phyloP scores from a whole-genome alignment of 108 stramenopile species.

The Skeletonema menzelii region DNA sequence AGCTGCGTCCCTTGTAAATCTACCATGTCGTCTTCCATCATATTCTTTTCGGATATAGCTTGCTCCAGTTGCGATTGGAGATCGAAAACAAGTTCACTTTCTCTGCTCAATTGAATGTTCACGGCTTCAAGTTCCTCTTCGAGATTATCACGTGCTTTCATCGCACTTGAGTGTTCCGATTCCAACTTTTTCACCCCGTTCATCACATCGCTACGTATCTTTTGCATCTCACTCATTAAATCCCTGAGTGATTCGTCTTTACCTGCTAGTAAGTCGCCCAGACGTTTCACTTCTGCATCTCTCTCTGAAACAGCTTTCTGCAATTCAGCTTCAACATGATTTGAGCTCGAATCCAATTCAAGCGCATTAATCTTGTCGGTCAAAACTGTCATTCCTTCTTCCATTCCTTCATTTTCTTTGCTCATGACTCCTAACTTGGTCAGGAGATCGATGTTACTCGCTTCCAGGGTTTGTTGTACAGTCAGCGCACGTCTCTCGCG shows the following conservation, averaged over 20 bases:
- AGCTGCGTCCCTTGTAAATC: constrained; percentile 7
- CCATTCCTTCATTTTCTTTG: constrained; percentile 1
- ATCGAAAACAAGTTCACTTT: not conserved
- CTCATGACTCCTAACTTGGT: not conserved
- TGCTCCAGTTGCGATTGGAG: not conserved
- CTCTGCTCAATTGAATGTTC: not conserved
- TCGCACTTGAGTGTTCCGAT: not conserved
- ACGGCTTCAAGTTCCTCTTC: not conserved
- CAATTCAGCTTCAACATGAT: not conserved
- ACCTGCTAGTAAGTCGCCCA: not conserved
- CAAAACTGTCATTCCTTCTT: not conserved
- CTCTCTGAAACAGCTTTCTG: not conserved
- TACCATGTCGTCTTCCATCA: constrained; percentile 2
- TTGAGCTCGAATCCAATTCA: not conserved
- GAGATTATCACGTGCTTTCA: not conserved
- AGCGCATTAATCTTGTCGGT: not conserved
- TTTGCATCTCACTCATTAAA: not conserved
- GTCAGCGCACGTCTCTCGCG: not conserved
- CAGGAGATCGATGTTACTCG: not conserved
- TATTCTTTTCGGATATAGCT: not conserved
- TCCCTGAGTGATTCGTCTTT: not conserved
- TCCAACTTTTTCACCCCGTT: not conserved
- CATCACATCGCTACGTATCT: not conserved
- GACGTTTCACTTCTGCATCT: not conserved
- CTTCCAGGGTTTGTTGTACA: not conserved